phyloP scores from a whole-genome alignment of 163 green algal genomes.

The Scenedesmus sp. region DNA sequence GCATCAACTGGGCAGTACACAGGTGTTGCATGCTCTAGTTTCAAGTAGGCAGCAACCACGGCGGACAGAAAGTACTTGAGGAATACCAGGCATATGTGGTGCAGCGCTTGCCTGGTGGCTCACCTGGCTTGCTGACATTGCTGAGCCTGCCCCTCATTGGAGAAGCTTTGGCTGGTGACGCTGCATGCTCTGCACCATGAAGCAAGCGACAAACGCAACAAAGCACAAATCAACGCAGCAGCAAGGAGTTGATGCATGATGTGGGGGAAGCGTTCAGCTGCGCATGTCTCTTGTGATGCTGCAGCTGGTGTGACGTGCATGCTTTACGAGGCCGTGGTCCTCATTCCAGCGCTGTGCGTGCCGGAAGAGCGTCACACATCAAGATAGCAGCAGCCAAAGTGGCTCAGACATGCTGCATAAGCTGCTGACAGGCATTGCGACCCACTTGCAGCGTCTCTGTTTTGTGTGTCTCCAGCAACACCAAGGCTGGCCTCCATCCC shows the following conservation, averaged over 20 bases:
- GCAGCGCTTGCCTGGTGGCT: not conserved
- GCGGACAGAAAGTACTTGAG: not conserved
- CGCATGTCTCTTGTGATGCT: not conserved
- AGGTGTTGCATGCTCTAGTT: not conserved
- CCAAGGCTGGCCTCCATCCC: not conserved
- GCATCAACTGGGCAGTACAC: not conserved
- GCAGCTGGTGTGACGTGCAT: not conserved
- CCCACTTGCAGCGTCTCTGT: not conserved
- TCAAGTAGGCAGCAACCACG: too few relatives aligned
- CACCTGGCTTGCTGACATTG: slow-evolving; percentile 41
- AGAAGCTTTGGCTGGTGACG: not conserved
- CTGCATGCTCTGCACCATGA: not conserved
- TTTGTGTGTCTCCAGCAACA: not conserved
- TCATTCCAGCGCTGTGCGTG: not conserved
- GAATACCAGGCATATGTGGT: not conserved
- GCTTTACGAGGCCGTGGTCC: not conserved
- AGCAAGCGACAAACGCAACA: not conserved
- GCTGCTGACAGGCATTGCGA: not conserved
- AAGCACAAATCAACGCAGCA: not conserved
- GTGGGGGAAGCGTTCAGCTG: too few relatives aligned
- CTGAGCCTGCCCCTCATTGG: not conserved
- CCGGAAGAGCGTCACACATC: too few relatives aligned
- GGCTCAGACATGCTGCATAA: not conserved
- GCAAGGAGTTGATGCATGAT: not conserved
- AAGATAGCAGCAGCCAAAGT: not conserved